Evolutionary conservation across 345 rosid species (phyloP).

Genomic region (Citrus australasica): DNA sequence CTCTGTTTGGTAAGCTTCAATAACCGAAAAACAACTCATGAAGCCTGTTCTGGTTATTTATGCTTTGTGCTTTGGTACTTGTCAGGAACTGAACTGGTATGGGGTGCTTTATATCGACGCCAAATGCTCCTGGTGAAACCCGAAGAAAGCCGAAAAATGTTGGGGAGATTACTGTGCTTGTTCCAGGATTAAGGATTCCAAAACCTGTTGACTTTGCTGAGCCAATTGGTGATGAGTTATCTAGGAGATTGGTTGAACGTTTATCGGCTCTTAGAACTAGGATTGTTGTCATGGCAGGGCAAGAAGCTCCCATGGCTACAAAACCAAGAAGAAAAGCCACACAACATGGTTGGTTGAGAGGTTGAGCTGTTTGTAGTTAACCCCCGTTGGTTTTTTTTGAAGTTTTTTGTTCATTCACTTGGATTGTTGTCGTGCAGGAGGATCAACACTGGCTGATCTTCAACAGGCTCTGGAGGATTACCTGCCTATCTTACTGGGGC

Average conservation of each 20-base stretch:
- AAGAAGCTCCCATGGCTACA: slow-evolving; percentile 57
- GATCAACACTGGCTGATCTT: slow-evolving; percentile 65
- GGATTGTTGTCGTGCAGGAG: slow-evolving; percentile 33
- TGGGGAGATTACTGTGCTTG: slow-evolving; percentile 57
- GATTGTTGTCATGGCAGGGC: slow-evolving; percentile 67
- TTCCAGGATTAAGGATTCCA: slow-evolving; percentile 69
- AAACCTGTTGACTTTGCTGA: slow-evolving; percentile 54
- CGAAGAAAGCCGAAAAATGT: slow-evolving; percentile 47
- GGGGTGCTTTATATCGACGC: slow-evolving; percentile 67
- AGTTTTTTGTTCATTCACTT: neutral
- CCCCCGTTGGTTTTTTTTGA: neutral
- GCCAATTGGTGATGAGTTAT: slow-evolving; percentile 39
- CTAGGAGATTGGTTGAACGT: slow-evolving; percentile 51
- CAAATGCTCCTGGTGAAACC: slow-evolving; percentile 37
- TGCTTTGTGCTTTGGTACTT: neutral
- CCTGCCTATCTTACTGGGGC: slow-evolving; percentile 56
- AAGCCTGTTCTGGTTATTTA: neutral
- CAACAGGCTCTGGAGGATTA: slow-evolving; percentile 73
- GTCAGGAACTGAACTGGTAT: slow-evolving; percentile 19
- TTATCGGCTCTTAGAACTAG: slow-evolving; percentile 61
- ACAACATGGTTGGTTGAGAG: slow-evolving; percentile 46
- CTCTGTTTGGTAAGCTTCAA: neutral
- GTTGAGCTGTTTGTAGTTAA: neutral
- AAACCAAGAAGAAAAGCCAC: slow-evolving; percentile 64
- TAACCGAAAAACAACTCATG: neutral